Conservation (phyloP, 768 basidiomycete genomes). For the Megacollybia marginata region DNA sequence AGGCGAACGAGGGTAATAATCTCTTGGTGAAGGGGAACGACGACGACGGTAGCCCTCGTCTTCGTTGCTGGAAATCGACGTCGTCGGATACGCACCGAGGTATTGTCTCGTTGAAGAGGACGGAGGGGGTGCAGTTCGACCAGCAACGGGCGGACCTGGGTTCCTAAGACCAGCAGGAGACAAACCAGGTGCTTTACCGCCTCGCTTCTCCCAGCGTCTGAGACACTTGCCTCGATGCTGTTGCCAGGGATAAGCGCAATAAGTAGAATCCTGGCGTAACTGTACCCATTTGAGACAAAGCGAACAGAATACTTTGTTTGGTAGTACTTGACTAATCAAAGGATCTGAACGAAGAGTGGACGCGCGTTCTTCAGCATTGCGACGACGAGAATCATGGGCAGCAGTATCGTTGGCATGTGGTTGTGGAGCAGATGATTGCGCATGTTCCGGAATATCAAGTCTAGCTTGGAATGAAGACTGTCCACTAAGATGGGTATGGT, state of each 20-base stretch:
- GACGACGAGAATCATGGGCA: conserved; percentile 57
- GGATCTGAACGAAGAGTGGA: conserved; percentile 61
- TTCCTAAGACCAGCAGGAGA: background rate
- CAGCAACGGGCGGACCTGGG: conserved; percentile 1
- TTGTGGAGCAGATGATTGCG: background rate
- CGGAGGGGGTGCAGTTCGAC: conserved; percentile 4
- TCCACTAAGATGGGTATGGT: background rate
- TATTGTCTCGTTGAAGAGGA: conserved; percentile 44
- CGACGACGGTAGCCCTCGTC: conserved; percentile 1
- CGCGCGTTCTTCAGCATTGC: conserved; percentile 75
- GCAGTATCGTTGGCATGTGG: conserved; percentile 9
- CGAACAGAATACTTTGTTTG: conserved; percentile 66
- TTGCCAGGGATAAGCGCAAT: conserved; percentile 78
- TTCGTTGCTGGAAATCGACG: background rate
- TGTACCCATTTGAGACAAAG: conserved; percentile 82
- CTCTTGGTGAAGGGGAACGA: background rate
- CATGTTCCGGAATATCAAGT: background rate
- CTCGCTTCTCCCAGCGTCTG: conserved; percentile 24
- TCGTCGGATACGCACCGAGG: conserved; percentile 32
- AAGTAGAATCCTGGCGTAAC: conserved; percentile 68
- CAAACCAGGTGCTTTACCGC: conserved; percentile 44
- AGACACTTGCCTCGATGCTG: conserved; percentile 74
- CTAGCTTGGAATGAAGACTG: too few species aligned
- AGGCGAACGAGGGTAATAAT: background rate
- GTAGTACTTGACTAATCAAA: conserved; percentile 63